phyloP scores from a whole-genome alignment of 495 filamentous ascomycete genomes.

The Patellaria atrata region DNA sequence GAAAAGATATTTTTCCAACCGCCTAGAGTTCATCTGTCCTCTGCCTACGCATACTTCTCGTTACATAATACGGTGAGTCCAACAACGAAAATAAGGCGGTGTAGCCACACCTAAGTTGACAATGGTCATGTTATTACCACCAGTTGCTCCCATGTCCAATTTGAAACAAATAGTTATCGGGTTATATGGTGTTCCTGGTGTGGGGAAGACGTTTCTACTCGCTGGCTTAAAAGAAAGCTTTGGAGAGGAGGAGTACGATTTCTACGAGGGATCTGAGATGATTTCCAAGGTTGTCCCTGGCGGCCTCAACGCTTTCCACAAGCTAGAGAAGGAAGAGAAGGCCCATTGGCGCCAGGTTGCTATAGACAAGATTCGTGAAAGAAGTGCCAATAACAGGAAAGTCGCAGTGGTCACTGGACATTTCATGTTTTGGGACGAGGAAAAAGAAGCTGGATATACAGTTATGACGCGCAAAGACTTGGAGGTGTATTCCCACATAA shows the following conservation, averaged over 20 bases:
- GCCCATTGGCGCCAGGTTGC: constrained; percentile 31
- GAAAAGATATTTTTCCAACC: too few relatives aligned
- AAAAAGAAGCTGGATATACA: constrained; percentile 28
- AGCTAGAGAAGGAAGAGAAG: constrained; percentile 30
- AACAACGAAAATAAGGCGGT: too few relatives aligned
- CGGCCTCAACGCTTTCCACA: constrained; percentile 39
- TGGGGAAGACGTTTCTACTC: constrained; percentile 41
- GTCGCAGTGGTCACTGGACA: constrained; percentile 44
- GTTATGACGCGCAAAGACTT: constrained; percentile 37
- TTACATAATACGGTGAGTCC: too few relatives aligned
- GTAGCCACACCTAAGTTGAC: too few relatives aligned
- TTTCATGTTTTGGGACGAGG: constrained; percentile 44
- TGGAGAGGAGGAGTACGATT: constrained; percentile 29
- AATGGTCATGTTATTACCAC: too few relatives aligned
- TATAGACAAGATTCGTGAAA: constrained; percentile 33
- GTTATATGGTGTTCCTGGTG: constrained; percentile 48
- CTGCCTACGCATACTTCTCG: too few relatives aligned
- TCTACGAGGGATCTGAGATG: constrained; percentile 40
- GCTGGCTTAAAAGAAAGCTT: constrained; percentile 30
- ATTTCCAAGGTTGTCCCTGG: constrained; percentile 35
- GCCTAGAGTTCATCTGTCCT: too few relatives aligned
- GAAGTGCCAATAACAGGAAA: constrained; percentile 27
- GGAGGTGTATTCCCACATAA: constrained; percentile 41
- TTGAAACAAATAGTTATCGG: constrained; percentile 34
- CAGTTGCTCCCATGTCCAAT: background rate